Conservation (phyloP, 192 early-diverging fungal genomes). For the Kappamyces sp. region DNA sequence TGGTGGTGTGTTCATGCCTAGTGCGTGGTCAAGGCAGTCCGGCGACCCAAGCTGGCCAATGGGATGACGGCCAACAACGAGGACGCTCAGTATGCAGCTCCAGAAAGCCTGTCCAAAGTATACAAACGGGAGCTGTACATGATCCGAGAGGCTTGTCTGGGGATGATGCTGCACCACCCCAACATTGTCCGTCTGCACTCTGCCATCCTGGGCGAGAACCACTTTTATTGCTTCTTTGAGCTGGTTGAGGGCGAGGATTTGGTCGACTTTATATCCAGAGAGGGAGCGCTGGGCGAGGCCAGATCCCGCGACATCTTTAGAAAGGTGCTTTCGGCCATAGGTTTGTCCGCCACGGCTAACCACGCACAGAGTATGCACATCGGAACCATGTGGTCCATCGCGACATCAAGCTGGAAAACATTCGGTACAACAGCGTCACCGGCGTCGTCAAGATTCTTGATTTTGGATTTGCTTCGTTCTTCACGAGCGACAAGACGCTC, state of each 20-base stretch:
- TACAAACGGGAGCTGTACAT: constrained; percentile 34
- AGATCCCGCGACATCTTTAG: constrained; percentile 20
- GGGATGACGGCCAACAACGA: neutral
- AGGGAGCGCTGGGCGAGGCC: constrained; percentile 21
- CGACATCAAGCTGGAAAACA: constrained; percentile 42
- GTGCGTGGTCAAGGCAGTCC: constrained; percentile 38
- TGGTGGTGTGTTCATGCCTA: constrained; percentile 6
- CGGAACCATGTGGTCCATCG: constrained; percentile 33
- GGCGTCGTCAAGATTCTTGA: constrained; percentile 25
- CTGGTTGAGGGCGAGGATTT: constrained; percentile 34
- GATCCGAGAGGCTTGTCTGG: constrained; percentile 32
- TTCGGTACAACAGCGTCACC: constrained; percentile 18
- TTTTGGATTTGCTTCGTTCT: constrained; percentile 37
- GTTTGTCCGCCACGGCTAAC: constrained; percentile 1
- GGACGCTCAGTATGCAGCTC: neutral
- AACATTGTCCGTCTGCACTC: constrained; percentile 30
- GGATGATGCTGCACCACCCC: constrained; percentile 29
- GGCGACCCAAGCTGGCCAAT: constrained; percentile 18
- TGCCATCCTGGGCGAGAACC: constrained; percentile 30
- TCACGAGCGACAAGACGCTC: constrained; percentile 18
- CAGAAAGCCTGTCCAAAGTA: constrained; percentile 21
- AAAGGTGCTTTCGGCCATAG: constrained; percentile 30
- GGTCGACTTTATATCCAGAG: constrained; percentile 29
- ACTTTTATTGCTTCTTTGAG: constrained; percentile 44
- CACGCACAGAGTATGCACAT: constrained; percentile 27